Evolutionary conservation across 129 eudicot genomes (phyloP).

Genomic region (Artemisia tridentata): DNA sequence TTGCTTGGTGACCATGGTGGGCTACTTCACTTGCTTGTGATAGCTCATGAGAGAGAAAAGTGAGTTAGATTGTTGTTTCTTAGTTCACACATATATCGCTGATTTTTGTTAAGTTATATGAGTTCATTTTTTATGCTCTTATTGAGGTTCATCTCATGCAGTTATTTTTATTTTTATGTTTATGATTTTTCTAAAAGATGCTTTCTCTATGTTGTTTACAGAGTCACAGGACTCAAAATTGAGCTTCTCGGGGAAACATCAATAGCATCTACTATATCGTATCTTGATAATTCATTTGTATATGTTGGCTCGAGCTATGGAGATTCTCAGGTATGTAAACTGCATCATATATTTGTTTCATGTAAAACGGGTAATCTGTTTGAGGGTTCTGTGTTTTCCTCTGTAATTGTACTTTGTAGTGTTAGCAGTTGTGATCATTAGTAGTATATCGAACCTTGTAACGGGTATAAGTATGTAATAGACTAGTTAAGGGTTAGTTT

Average conservation of each 20-base stretch:
- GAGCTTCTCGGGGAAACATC: constrained; percentile 98
- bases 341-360: background rate
- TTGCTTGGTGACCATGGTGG: constrained; percentile 95
- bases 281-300: constrained; percentile 92
- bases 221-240: constrained; percentile 96
- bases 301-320: constrained; percentile 98
- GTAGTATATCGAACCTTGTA: background rate
- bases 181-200: constrained; percentile 7
- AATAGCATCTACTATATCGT: constrained; percentile 88
- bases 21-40: constrained; percentile 92
- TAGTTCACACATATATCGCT: background rate
- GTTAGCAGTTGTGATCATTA: background rate
- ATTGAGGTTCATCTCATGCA: background rate
- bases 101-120: too few relatives aligned
- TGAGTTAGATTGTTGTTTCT: constrained; percentile 34
- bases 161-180: constrained; percentile 1
- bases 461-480: background rate
- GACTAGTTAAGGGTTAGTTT: too few relatives aligned
- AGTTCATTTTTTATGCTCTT: too few relatives aligned
- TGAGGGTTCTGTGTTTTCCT: background rate
- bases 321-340: constrained; percentile 82
- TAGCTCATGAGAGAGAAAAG: constrained; percentile 93
- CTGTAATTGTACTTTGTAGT: background rate
- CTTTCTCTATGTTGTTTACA: constrained; percentile 14
- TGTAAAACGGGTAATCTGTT: background rate